A percentile compares a stretch with the other conserved stretches of the same genome.
Evolutionary conservation across 257 asterid genomes (phyloP).

Genomic region (Cinchona pubescens): DNA sequence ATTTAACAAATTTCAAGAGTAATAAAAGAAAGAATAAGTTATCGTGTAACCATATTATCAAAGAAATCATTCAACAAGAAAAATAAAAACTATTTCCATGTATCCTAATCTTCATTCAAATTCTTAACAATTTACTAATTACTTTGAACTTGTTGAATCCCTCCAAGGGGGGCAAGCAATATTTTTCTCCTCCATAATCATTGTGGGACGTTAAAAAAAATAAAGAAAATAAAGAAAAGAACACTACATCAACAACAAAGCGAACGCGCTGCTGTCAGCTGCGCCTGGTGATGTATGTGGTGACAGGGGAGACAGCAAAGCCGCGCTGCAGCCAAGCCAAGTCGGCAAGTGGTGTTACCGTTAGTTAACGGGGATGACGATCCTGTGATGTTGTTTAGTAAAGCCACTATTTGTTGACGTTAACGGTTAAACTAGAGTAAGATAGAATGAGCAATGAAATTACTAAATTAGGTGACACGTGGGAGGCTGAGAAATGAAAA

Average conservation of each 20-base stretch:
- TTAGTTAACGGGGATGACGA: background rate
- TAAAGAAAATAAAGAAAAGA: background rate
- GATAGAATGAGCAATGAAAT: background rate
- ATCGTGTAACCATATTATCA: background rate
- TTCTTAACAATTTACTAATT: no score
- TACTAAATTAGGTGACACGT: constrained; percentile 28
- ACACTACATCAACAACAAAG: background rate
- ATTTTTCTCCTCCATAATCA: no score
- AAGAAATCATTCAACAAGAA: no score
- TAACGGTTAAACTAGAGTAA: background rate
- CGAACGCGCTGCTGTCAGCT: background rate
- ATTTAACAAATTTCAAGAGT: background rate
- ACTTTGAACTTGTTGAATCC: no score
- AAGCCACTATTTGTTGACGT: constrained; percentile 16
- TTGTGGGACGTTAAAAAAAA: background rate
- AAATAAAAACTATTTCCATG: background rate
- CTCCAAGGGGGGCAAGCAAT: no score
- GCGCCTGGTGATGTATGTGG: background rate
- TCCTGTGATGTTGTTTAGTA: no score
- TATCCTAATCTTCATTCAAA: no score
- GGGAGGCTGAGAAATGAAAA: background rate
- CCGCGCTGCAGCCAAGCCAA: constrained; percentile 3
- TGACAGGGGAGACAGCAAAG: background rate
- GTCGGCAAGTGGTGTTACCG: background rate
- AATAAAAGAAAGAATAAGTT: background rate